Evolutionary conservation across 2,329 filamentous ascomycete genomes (phyloP), one percentile per base, ranked within the genome.

Genomic region (Scytalidium lignicola): DNA sequence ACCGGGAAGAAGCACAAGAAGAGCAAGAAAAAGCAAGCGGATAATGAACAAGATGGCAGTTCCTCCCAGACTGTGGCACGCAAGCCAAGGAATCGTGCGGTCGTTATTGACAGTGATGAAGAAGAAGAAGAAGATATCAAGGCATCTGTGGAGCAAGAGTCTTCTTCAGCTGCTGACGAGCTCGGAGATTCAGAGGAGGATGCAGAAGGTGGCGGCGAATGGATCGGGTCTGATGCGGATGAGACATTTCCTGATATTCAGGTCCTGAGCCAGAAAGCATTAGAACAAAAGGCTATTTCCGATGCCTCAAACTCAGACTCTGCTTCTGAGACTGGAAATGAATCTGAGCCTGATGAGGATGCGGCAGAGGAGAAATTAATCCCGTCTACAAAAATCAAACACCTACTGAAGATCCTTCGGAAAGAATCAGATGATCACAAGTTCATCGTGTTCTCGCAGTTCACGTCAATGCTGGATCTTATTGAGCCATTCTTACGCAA

Each of bases 401-500:
- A 93, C 59, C 78, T 97, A 18, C 79, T 95, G 62, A 76, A 82
- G 52, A 88, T 99, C 46, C 79, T 99, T 8, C 79, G 83, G 55
- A 81, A 81, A 41, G 93, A 99, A 67, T 83, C 84, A 0, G 73
- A 77, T 1, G 76, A 90, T 51, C 89, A 96, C 76, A 99, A 99
- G 65, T 95, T 96, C 64, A 99, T 99, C 61, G 90, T 99, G 55
- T 99, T 99, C 70, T 96, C 90, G 1, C 90, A 97, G 62, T 99
- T 99, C 70, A 99, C 93, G 0, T 93, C 90, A 0, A 99, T 99
- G 93, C 82, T 99, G 42, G 88, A 97, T 70, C 83, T 97, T 22
- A 84, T 99, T 54, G 90, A 97, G 65, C 93, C 93, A 2, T 96
- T 97, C 69, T 75, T 99, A 51, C 76, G 78, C 42, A 78, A 82